phyloP scores from a whole-genome alignment of 2,329 filamentous ascomycete genomes.

The Calonectria fujianensis region DNA sequence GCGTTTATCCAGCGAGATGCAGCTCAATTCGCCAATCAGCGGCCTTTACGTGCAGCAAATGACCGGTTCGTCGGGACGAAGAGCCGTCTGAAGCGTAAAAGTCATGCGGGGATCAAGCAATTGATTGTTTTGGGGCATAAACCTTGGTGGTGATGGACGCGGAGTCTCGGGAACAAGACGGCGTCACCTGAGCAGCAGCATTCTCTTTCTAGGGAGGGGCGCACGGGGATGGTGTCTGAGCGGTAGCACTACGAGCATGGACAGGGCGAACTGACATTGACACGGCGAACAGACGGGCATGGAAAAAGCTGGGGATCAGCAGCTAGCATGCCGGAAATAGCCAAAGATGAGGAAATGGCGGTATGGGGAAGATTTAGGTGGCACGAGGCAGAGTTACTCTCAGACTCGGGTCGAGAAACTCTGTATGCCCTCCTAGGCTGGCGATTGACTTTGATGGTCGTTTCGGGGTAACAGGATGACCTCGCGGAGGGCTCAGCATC shows the following conservation, averaged over 20 bases:
- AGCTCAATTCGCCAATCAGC: conserved; percentile 23
- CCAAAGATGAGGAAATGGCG: conserved; percentile 11
- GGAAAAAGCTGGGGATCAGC: conserved; percentile 4
- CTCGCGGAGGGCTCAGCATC: not conserved
- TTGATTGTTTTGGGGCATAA: not conserved
- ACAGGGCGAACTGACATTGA: not conserved
- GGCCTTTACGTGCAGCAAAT: not conserved
- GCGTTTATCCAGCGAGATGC: conserved; percentile 29
- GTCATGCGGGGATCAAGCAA: not conserved
- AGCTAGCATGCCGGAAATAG: conserved; percentile 11
- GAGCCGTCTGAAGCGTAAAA: conserved; percentile 16
- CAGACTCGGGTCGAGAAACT: conserved; percentile 15
- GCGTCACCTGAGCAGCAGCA: not conserved
- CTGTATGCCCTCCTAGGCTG: not conserved
- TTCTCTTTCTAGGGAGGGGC: not conserved
- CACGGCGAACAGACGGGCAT: not conserved
- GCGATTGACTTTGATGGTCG: conserved; percentile 19
- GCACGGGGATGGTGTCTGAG: not conserved
- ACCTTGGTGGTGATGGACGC: conserved; percentile 15
- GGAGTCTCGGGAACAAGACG: conserved; percentile 1
- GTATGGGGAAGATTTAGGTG: conserved; percentile 1
- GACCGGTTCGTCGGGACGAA: conserved; percentile 34
- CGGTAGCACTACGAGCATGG: not conserved
- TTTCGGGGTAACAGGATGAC: conserved; percentile 5
- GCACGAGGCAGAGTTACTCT: not conserved